Evolutionary conservation across 345 rosid genomes (phyloP).

Genomic region (Eucalyptus leucophloia): DNA sequence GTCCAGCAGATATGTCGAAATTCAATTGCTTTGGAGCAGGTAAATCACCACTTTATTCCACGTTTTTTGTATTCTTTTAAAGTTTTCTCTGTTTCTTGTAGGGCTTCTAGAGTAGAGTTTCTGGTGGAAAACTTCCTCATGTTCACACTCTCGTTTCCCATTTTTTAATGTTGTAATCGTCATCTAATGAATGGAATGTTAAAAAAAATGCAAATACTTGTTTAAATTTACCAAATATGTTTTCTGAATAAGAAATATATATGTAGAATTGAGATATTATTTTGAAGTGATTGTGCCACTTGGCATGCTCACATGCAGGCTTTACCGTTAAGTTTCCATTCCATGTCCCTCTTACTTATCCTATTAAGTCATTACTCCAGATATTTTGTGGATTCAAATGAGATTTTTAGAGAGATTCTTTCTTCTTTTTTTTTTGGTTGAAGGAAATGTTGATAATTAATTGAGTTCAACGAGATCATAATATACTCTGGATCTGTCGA

Average conservation of each 20-base stretch:
- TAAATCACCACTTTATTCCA: conserved; percentile 3
- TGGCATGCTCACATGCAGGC: not conserved
- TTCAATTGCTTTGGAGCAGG: conserved; percentile 96
- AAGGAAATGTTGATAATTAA: not conserved
- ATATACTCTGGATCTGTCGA: not conserved
- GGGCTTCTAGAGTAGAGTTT: not conserved
- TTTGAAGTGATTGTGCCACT: not conserved
- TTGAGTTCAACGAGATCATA: not conserved
- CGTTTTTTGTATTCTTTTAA: not conserved
- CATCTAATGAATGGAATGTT: not conserved
- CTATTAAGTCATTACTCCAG: not conserved
- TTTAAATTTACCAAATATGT: not conserved
- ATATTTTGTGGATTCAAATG: not conserved
- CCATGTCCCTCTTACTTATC: not conserved
- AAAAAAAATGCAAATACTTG: not conserved
- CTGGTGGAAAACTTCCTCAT: not conserved
- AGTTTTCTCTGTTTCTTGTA: not conserved
- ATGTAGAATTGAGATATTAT: not conserved
- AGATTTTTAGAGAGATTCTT: not conserved
- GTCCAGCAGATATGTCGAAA: conserved; percentile 98
- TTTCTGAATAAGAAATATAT: not conserved
- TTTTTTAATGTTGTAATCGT: not conserved
- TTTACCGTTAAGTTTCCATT: not conserved
- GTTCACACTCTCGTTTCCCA: not conserved
- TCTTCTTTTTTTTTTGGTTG: not conserved